A percentile compares a stretch with the other conserved stretches of the same genome.
Conservation (phyloP, 805 yeast species). For the Cyberlindnera xylosilytica region DNA sequence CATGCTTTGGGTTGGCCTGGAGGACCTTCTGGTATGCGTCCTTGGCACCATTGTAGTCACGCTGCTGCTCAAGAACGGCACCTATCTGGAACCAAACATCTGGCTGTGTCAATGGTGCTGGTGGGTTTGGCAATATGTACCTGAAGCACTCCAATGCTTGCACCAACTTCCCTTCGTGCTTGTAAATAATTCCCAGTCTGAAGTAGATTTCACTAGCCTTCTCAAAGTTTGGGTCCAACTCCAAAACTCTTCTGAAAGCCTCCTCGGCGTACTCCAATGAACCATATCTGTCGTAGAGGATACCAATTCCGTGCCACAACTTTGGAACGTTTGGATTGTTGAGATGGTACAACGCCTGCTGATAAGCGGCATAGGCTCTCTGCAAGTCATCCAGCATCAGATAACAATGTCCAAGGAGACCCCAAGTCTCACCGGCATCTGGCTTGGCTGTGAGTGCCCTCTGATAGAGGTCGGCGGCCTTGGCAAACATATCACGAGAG, state of each 20-base stretch:
- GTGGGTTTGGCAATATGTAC: slow-evolving; percentile 87
- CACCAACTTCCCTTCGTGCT: slow-evolving; percentile 84
- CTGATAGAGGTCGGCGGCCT: slow-evolving; percentile 93
- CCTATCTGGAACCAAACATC: slow-evolving; percentile 99
- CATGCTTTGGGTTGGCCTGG: slow-evolving; percentile 86
- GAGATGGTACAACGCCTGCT: slow-evolving; percentile 87
- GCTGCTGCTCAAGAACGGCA: slow-evolving; percentile 88
- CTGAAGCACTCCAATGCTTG: slow-evolving; percentile 93
- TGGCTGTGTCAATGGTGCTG: slow-evolving; percentile 91
- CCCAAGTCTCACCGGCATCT: slow-evolving; percentile 96
- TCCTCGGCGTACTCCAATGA: slow-evolving; percentile 97
- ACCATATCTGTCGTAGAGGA: slow-evolving; percentile 93
- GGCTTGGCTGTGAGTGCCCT: slow-evolving; percentile 78
- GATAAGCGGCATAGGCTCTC: slow-evolving; percentile 94
- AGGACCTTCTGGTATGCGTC: slow-evolving; percentile 95
- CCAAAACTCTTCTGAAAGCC: slow-evolving; percentile 93
- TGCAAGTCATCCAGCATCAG: slow-evolving; percentile 94
- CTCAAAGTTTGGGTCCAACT: slow-evolving; percentile 93
- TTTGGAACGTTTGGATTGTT: slow-evolving; percentile 94
- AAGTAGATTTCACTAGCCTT: slow-evolving; percentile 96
- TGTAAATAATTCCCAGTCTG: slow-evolving; percentile 93
- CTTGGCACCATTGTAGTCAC: slow-evolving; percentile 86
- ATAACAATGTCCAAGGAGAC: slow-evolving; percentile 92
- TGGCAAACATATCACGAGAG: slow-evolving; percentile 83
- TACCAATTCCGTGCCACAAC: slow-evolving; percentile 98